Base-by-base conservation (phyloP, 1,284 basidiomycete genomes). In the Trichosporon asahii region DNA sequence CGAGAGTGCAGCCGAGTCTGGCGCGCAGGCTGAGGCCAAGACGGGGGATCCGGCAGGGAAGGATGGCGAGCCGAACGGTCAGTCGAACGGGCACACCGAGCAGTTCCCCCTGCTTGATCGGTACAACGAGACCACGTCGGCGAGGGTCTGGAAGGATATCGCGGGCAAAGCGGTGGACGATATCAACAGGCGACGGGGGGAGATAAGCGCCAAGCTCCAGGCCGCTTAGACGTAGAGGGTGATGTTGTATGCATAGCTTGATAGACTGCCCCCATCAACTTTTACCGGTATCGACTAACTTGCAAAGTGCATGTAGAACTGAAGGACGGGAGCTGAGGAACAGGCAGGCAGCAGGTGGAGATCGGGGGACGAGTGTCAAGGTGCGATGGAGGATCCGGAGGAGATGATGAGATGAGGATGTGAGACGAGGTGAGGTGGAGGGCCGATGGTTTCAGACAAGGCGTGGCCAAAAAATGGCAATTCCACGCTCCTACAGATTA, bases 121-220 rank as follows among this genome's bases (percentile, higher is more conserved):
- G 72, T 85, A 85, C 72, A 66, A 76, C 66, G 76, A 70, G 23
- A 85, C 85, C 3, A 77, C 83, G 14, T 82, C 80, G 4, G 76
- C 81, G 15, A 78, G 79, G 65, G 77, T 85, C 2, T 85, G 85
- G 79, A 72, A 74, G 29, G 74, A 69, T 8, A 83, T 85, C 53
- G 80, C 84, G 0, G 66, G 70, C 7, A 70, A 75, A 21, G 75
- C 84, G 1, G 72, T 80, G n/a, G 66, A 64, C 4, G 64, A 74
- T 35, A 73, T 79, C 1, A 71, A 76, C 18, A 63, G 68, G 44
- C 66, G 77, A 3, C 72, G 71, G 21, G 55, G 33, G 3, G 68
- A 46, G 29, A 75, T 77, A 29, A 46, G 25, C n/a, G 67, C 65
- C 0, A 46, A 65, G 31, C 68, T 72, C 15, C 40, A 15, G 40